A percentile compares a stretch with the other conserved stretches of the same genome.
Conservation (phyloP, 352 stramenopile species). For the Pythium inflatum region DNA sequence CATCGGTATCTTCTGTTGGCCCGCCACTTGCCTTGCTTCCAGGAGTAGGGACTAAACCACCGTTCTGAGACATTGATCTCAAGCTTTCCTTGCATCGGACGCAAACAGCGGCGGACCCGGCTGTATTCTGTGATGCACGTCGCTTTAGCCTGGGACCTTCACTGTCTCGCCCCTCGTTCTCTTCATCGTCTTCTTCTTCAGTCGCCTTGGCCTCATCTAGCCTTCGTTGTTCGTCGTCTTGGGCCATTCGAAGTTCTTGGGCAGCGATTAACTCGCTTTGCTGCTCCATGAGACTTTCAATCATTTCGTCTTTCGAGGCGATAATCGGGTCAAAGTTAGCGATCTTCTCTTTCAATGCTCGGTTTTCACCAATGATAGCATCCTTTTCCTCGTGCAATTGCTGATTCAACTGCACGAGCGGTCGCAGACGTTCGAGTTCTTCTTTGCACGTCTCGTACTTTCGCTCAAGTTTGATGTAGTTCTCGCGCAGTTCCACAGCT, state of each 20-base stretch:
- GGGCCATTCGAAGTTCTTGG: conserved; percentile 56
- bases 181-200: conserved; percentile 47
- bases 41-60: conserved; percentile 14
- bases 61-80: conserved; percentile 39
- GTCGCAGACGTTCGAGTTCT: conserved; percentile 64
- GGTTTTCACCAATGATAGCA: conserved; percentile 34
- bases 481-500: conserved; percentile 86
- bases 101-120: conserved; percentile 40
- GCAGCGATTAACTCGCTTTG: conserved; percentile 73
- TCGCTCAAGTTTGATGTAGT: conserved; percentile 73
- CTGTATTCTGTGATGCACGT: neutral
- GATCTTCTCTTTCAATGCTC: conserved; percentile 49
- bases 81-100: conserved; percentile 68
- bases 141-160: neutral
- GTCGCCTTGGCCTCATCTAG: conserved; percentile 43
- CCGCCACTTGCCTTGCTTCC: neutral
- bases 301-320: conserved; percentile 62
- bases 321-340: conserved; percentile 45
- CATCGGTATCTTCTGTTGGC: neutral
- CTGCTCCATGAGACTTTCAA: conserved; percentile 72
- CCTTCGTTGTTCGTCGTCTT: conserved; percentile 53
- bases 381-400: conserved; percentile 50
- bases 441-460: conserved; percentile 61
- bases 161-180: conserved; percentile 11
- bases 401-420: conserved; percentile 58